These are phyloP conservation scores for Lodderomyces elongisporus DNA, from an alignment of 1,139 yeast genomes.

Conservation along the genomic window DNA sequence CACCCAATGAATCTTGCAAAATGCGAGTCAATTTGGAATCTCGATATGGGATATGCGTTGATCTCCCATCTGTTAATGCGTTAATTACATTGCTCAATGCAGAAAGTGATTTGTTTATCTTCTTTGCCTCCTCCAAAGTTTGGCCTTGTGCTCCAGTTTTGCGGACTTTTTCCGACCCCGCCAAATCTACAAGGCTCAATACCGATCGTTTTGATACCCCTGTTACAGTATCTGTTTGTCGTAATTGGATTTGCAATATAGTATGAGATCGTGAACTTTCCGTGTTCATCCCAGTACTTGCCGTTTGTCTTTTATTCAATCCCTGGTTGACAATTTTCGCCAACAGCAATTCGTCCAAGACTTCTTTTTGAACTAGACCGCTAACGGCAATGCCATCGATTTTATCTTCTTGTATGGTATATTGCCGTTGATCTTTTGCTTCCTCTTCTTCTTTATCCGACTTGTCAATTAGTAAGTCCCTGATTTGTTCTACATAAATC, in stretches of 20 bases:
- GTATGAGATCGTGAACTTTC: conserved; percentile 83
- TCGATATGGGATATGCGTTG: conserved; percentile 69
- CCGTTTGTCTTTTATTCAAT: conserved; percentile 33
- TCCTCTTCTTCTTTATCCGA: conserved; percentile 27
- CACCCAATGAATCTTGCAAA: conserved; percentile 81
- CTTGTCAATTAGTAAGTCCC: conserved; percentile 61
- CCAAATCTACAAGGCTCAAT: conserved; percentile 76
- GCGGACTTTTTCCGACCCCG: conserved; percentile 85
- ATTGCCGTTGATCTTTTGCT: not conserved
- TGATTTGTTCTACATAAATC: conserved; percentile 72
- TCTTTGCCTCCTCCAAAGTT: conserved; percentile 77
- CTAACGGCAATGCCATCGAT: not conserved
- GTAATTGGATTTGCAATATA: conserved; percentile 62
- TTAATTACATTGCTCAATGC: conserved; percentile 79
- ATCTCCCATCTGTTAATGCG: conserved; percentile 65
- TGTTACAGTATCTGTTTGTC: conserved; percentile 52
- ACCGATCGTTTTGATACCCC: conserved; percentile 63
- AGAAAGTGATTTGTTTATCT: conserved; percentile 73
- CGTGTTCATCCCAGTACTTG: conserved; percentile 67
- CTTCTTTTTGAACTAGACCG: not conserved
- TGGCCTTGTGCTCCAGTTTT: conserved; percentile 78
- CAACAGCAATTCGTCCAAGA: not conserved
- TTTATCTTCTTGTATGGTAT: not conserved
- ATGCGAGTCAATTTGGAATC: conserved; percentile 83
- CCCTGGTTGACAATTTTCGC: not conserved